Evolutionary conservation across 1,284 basidiomycete species (phyloP).

Genomic region (Gomphus bonarii): DNA sequence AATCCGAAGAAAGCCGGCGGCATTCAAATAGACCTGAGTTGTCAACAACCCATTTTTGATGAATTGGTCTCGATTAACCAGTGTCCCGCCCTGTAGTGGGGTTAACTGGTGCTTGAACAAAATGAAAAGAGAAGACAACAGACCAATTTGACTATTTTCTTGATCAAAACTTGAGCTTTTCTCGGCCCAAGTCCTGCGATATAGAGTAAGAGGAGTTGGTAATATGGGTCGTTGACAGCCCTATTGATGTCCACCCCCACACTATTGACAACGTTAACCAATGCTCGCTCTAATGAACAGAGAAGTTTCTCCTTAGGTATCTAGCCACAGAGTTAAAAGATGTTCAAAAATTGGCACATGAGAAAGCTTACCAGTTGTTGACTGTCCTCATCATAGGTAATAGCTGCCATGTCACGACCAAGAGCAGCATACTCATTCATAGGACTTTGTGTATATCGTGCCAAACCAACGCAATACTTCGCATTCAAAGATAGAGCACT

Average conservation of each 20-base stretch:
- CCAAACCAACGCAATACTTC: conserved; percentile 93
- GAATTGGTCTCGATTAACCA: conserved; percentile 79
- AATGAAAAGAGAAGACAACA: conserved; percentile 16
- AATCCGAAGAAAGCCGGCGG: conserved; percentile 85
- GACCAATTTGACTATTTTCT: conserved; percentile 71
- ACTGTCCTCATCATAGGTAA: conserved; percentile 75
- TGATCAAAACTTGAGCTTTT: conserved; percentile 82
- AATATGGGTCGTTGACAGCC: conserved; percentile 80
- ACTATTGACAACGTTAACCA: conserved; percentile 86
- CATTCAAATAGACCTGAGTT: conserved; percentile 85
- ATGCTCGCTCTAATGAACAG: conserved; percentile 71
- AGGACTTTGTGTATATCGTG: conserved; percentile 90
- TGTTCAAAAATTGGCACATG: not conserved
- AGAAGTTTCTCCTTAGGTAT: conserved; percentile 81
- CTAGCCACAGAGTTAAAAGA: conserved; percentile 29
- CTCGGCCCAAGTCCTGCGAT: conserved; percentile 92
- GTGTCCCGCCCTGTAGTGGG: conserved; percentile 58
- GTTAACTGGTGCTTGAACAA: not conserved
- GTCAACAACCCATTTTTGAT: conserved; percentile 72
- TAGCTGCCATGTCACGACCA: conserved; percentile 70
- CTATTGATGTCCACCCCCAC: conserved; percentile 96
- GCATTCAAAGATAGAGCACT: conserved; percentile 69
- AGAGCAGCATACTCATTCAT: conserved; percentile 89
- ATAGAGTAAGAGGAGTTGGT: conserved; percentile 81
- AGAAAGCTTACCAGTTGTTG: conserved; percentile 67